Evolutionary conservation across 495 filamentous ascomycete species (phyloP), one percentile per base, ranked within the genome.

Genomic region (Xylaria scruposa): DNA sequence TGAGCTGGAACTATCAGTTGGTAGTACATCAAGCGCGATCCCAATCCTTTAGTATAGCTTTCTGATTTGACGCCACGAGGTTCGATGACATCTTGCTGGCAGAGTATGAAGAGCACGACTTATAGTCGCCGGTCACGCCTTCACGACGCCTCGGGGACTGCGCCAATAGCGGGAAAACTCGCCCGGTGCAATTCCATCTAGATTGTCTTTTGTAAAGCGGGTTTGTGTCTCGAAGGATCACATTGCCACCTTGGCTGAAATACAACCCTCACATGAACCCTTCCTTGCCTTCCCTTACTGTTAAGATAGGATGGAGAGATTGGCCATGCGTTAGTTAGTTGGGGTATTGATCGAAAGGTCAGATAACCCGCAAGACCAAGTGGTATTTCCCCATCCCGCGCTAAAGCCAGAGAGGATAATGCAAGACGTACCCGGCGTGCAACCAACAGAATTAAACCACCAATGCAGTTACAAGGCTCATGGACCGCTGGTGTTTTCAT

Each of bases 161-260:
- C 8, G 33, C 65, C 36, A 67, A 56, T 29, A 67, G 65, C 29
- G 33, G 56, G 47, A 51, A 67, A 17, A 46, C 46, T 36, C n/a
- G 26, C 13, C 44, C 33, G 31, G 17, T 67, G 47, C 31, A 59
- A 33, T 10, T 38, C 12, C 31, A 21, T 38, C 19, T 38, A 60
- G 33, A 38, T 38, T n/a, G 3, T 21, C 58, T 38, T 9, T 38
- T 38, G 13, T 19, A 36, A 36, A 6, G 7, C n/a, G 33, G 58
- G 33, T 60, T 60, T 33, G 31, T 17, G 29, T 21, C 19, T 60
- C 33, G 58, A 60, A 38, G 31, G 19, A 38, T 60, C 29, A 60
- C 58, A 6, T 24, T 60, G 58, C 29, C 58, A 21, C 31, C 29
- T 33, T 60, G 1, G 56, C 31, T 36, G 58, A 38, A 60, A 36